Conservation (phyloP, 2,329 filamentous ascomycete species). For the Uncinocarpus reesii region DNA sequence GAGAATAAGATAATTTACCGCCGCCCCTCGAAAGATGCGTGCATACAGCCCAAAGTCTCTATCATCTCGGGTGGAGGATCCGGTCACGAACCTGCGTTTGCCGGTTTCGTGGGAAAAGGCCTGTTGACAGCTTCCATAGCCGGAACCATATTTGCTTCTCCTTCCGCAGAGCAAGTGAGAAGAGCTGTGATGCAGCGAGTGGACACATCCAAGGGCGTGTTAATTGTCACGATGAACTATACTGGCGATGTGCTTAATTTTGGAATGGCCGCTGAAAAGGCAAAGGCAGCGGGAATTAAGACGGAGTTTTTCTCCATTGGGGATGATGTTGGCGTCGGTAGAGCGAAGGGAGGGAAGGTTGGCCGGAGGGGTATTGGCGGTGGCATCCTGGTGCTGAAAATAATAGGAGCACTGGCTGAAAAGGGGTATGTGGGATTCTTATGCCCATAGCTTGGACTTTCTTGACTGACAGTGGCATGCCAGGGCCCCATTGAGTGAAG, state of each 20-base stretch:
- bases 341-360: slow-evolving; percentile 76
- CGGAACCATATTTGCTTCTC: slow-evolving; percentile 77
- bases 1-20: slow-evolving; percentile 78
- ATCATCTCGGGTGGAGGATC: slow-evolving; percentile 81
- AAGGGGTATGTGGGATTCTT: slow-evolving; percentile 41
- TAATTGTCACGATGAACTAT: slow-evolving; percentile 95
- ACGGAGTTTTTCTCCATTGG: slow-evolving; percentile 87
- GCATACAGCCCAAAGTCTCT: slow-evolving; percentile 55
- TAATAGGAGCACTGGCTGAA: slow-evolving; percentile 71
- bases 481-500: slow-evolving; percentile 53
- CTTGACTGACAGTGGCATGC: neutral
- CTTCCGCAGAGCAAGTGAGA: slow-evolving; percentile 71
- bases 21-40: slow-evolving; percentile 43
- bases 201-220: slow-evolving; percentile 59
- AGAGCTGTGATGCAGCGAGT: slow-evolving; percentile 64
- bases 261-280: slow-evolving; percentile 87
- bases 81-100: slow-evolving; percentile 83
- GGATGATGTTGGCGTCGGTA: slow-evolving; percentile 83
- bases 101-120: slow-evolving; percentile 71
- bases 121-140: slow-evolving; percentile 72
- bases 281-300: slow-evolving; percentile 62
- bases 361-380: slow-evolving; percentile 84
- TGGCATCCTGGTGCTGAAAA: slow-evolving; percentile 84
- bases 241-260: slow-evolving; percentile 87
- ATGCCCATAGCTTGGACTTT: neutral